phyloP scores from a whole-genome alignment of 441 rosid species.

The Breynia disticha region DNA sequence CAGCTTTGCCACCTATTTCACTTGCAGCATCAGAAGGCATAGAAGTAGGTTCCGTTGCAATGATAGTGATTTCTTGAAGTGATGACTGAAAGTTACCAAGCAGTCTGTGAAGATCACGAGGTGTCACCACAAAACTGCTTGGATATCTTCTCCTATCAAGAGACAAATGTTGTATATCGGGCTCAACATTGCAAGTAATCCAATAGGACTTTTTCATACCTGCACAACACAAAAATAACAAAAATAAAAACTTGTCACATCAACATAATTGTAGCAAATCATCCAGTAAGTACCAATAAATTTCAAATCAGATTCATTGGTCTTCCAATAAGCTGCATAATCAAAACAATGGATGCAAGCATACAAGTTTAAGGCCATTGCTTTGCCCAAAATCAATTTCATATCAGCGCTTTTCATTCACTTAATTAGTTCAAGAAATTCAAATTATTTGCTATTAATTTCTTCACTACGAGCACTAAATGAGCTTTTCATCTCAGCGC shows the following conservation, averaged over 20 bases:
- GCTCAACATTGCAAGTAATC: conserved; percentile 89
- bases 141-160: conserved; percentile 74
- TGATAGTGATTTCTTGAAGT: conserved; percentile 87
- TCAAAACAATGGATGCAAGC: not conserved
- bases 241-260: not conserved
- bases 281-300: not conserved
- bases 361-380: too few relatives aligned
- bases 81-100: conserved; percentile 85
- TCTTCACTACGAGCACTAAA: too few relatives aligned
- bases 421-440: too few relatives aligned
- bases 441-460: too few relatives aligned
- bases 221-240: conserved; percentile 18
- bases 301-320: not conserved
- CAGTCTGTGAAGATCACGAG: conserved; percentile 73
- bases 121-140: conserved; percentile 66
- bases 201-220: conserved; percentile 77
- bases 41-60: conserved; percentile 68
- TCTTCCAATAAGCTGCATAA: not conserved
- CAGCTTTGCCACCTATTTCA: conserved; percentile 87
- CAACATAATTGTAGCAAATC: not conserved
- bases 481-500: too few relatives aligned
- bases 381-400: too few relatives aligned
- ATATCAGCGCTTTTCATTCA: too few relatives aligned
- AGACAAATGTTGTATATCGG: conserved; percentile 69
- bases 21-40: conserved; percentile 59